phyloP scores from a whole-genome alignment of 192 early-diverging fungal species.

The Jimgerdemannia flammicorona region DNA sequence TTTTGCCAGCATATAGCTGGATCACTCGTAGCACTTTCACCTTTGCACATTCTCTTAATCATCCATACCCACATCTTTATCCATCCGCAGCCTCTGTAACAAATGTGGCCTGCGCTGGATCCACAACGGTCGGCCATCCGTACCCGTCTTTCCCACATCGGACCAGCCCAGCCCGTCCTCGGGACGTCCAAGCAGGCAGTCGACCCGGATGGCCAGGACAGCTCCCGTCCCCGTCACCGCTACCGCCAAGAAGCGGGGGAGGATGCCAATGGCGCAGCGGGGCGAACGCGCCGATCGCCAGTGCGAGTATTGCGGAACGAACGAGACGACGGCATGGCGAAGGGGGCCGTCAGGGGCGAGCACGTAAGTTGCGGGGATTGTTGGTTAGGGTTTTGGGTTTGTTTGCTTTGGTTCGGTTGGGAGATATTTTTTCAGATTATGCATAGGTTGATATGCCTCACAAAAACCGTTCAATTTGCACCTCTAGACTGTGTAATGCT shows the following conservation, averaged over 20 bases:
- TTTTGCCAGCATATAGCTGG: too few relatives aligned
- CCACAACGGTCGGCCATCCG: not conserved
- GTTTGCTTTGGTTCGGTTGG: not conserved
- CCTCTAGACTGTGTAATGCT: constrained; percentile 31
- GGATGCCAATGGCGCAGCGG: not conserved
- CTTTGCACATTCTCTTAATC: not conserved
- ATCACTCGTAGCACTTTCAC: not conserved
- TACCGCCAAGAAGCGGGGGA: not conserved
- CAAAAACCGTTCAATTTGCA: not conserved
- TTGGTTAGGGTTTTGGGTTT: not conserved
- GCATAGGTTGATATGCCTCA: not conserved
- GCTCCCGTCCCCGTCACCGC: not conserved
- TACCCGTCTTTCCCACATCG: not conserved
- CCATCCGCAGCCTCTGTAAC: constrained; percentile 15
- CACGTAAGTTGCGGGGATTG: constrained; percentile 12
- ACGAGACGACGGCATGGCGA: constrained; percentile 13
- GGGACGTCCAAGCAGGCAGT: not conserved
- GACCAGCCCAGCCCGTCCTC: not conserved
- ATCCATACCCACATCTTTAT: not conserved
- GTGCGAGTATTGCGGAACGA: constrained; percentile 8
- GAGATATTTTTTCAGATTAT: not conserved
- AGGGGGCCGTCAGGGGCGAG: constrained; percentile 11
- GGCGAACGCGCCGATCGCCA: not conserved
- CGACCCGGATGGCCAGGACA: not conserved
- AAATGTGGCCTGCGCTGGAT: constrained; percentile 23